phyloP scores from a whole-genome alignment of 2,329 filamentous ascomycete species.

The Scedosporium boydii region DNA sequence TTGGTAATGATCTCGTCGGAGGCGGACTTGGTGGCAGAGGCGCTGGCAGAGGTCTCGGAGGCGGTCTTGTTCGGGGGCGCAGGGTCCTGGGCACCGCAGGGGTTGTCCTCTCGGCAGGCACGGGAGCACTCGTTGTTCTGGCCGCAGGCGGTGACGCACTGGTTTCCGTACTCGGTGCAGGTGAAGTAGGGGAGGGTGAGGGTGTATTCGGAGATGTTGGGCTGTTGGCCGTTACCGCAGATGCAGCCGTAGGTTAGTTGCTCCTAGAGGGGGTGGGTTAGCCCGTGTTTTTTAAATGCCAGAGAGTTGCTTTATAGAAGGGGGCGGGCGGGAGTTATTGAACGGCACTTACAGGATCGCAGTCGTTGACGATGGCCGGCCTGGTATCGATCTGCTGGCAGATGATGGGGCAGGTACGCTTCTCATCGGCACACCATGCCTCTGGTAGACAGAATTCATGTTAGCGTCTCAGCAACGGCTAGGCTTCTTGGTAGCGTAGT shows the following conservation, averaged over 20 bases:
- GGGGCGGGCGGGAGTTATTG: not conserved
- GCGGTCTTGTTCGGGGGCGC: conserved; percentile 44
- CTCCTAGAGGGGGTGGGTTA: conserved; percentile 26
- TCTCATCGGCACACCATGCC: conserved; percentile 57
- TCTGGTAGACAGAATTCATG: conserved; percentile 24
- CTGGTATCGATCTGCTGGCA: conserved; percentile 51
- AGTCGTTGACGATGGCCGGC: conserved; percentile 51
- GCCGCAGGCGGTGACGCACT: conserved; percentile 54
- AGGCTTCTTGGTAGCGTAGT: not conserved
- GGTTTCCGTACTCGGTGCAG: conserved; percentile 61
- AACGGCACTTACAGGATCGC: conserved; percentile 49
- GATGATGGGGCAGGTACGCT: conserved; percentile 58
- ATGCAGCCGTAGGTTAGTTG: conserved; percentile 62
- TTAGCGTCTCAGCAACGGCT: not conserved
- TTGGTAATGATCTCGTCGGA: conserved; percentile 11
- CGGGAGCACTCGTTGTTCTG: conserved; percentile 48
- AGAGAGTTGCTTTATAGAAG: not conserved
- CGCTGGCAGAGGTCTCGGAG: conserved; percentile 23
- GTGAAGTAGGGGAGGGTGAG: conserved; percentile 70
- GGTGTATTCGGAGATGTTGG: conserved; percentile 69
- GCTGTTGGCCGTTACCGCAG: conserved; percentile 55
- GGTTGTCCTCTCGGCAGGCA: conserved; percentile 55
- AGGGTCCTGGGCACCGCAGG: conserved; percentile 62
- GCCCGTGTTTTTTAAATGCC: not conserved
- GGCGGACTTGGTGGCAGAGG: conserved; percentile 13